phyloP scores from a whole-genome alignment of 805 yeast genomes.

The Lachancea dasiensis region DNA sequence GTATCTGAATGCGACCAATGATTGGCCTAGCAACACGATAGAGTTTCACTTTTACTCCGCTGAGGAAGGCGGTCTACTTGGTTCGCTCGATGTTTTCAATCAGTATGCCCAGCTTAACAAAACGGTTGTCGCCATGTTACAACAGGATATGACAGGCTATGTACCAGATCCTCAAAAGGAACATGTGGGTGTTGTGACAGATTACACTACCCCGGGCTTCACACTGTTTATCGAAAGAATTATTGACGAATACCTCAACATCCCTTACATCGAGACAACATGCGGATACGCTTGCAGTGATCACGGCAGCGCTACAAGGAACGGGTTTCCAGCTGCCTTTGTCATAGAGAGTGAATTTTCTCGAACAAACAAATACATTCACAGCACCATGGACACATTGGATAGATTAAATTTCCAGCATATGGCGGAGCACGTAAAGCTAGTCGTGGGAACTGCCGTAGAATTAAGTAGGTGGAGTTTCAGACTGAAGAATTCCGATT shows the following conservation, averaged over 20 bases:
- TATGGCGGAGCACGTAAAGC: slow-evolving; percentile 71
- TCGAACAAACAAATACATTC: slow-evolving; percentile 63
- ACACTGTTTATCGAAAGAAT: slow-evolving; percentile 57
- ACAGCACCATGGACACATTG: slow-evolving; percentile 70
- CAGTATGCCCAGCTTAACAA: slow-evolving; percentile 39
- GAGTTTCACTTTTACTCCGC: slow-evolving; percentile 96
- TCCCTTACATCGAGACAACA: slow-evolving; percentile 64
- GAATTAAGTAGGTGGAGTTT: slow-evolving; percentile 48
- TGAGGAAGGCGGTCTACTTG: slow-evolving; percentile 88
- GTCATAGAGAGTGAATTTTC: slow-evolving; percentile 72
- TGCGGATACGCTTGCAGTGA: slow-evolving; percentile 96
- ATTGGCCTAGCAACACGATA: slow-evolving; percentile 60
- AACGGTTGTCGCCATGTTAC: slow-evolving; percentile 75
- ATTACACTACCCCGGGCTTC: slow-evolving; percentile 52
- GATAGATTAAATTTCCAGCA: slow-evolving; percentile 76
- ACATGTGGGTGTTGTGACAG: slow-evolving; percentile 76
- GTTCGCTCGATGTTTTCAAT: slow-evolving; percentile 73
- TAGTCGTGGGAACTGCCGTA: slow-evolving; percentile 64
- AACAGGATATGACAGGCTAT: slow-evolving; percentile 93
- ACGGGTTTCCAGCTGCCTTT: slow-evolving; percentile 80
- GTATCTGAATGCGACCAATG: slow-evolving; percentile 23
- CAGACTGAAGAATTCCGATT: neutral
- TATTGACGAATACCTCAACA: slow-evolving; percentile 54
- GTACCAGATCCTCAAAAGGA: slow-evolving; percentile 47
- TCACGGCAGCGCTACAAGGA: slow-evolving; percentile 77